Base-by-base conservation (phyloP, 164 flowering plant species). In the Liquidambar formosana region DNA sequence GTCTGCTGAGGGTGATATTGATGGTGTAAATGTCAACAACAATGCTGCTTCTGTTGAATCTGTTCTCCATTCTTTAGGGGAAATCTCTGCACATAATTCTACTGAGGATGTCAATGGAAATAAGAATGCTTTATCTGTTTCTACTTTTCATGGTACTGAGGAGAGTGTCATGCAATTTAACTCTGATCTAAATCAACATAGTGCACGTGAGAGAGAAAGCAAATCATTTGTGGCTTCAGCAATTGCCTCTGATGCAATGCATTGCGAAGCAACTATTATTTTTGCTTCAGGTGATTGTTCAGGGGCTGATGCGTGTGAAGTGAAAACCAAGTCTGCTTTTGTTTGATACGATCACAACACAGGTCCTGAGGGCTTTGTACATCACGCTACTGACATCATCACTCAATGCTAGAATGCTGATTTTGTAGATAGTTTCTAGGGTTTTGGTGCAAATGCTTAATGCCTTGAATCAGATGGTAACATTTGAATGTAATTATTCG, bases 11-110 rank as follows among this genome's bases (percentile, higher is more conserved):
- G 60, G 26, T 63, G 25, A 46, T 26, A 25, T 46, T 4, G 54
- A 51, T 60, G 67, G 63, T 49, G 68, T 18, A 48, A 76, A 38
- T 33, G 47, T 1, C 23, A 54, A 26, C 14, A 54, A 2, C 28
- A 51, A 68, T n/a, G 61, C 51, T 58, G 52, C 70, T 56, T n/a
- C 13, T 61, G 61, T 72, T 53, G 65, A 72, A 68, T 51, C 77
- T 61, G 66, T 33, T 41, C 43, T 54, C 23, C 18, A 10, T 49
- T 66, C 62, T 65, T 43, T 53, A 8, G 54, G 61, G 27, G 47
- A 70, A 22, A 26, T 21, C 61, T 70, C 15, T 72, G 60, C 59
- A 8, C 61, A 57, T 28, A 57, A 53, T 26, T 44, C 41, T 51
- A 51, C 41, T 19, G 59, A 58, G 48, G 69, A 63, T 3, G 3